A percentile compares a stretch with the other conserved stretches of the same genome.
Conservation (phyloP, 140 eudicot species). For the Senecio squalidus region DNA sequence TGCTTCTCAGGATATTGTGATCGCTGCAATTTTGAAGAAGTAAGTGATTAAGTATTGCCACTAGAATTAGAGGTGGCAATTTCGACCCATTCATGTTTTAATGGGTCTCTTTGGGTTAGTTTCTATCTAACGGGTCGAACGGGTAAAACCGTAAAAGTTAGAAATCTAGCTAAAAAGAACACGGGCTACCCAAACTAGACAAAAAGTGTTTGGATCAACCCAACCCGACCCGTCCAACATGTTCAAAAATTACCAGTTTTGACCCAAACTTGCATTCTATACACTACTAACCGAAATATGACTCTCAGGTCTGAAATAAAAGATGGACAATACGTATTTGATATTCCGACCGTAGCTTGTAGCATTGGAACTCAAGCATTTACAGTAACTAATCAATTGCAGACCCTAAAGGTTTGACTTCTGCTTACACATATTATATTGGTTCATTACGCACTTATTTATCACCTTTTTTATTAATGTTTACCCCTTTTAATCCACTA, state of each 20-base stretch:
- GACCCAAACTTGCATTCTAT: not conserved
- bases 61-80: not conserved
- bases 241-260: not conserved
- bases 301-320: constrained; percentile 69
- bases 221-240: not conserved
- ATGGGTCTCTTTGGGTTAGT: not conserved
- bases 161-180: not conserved
- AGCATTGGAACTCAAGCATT: constrained; percentile 37
- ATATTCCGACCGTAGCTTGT: constrained; percentile 79
- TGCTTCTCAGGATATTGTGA: constrained; percentile 57
- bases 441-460: not conserved
- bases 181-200: not conserved
- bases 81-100: constrained; percentile 2
- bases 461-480: constrained; percentile 1
- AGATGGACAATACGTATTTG: constrained; percentile 81
- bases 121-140: not conserved
- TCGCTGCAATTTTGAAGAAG: constrained; percentile 78
- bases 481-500: not conserved
- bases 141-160: not conserved
- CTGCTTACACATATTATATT: constrained; percentile 9
- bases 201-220: not conserved
- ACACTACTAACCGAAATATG: constrained; percentile 7
- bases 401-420: constrained; percentile 57
- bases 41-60: constrained; percentile 45
- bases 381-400: constrained; percentile 55